A percentile compares a stretch with the other conserved stretches of the same genome.
These are phyloP conservation scores for Moesziomyces sp. DNA, from an alignment of 1,284 basidiomycete species.

Conservation along the genomic window DNA sequence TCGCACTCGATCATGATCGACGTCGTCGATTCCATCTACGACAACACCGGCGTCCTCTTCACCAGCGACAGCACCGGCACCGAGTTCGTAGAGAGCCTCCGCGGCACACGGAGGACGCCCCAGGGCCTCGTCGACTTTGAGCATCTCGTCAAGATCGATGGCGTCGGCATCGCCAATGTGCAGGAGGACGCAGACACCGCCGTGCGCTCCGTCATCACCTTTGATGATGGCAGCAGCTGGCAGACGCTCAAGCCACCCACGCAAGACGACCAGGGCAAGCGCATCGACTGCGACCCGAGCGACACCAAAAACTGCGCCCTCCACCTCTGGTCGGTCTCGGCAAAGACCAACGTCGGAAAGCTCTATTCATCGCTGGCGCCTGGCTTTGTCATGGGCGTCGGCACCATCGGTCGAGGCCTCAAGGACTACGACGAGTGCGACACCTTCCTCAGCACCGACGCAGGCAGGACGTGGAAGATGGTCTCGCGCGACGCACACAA, in stretches of 20 bases:
- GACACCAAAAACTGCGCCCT: constrained; percentile 78
- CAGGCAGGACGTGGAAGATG: constrained; percentile 87
- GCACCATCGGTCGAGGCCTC: constrained; percentile 80
- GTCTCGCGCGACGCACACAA: constrained; percentile 82
- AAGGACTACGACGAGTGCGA: constrained; percentile 87
- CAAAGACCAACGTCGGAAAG: constrained; percentile 89
- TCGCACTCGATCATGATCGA: constrained; percentile 93
- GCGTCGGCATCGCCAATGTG: constrained; percentile 89
- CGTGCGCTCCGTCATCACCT: constrained; percentile 83
- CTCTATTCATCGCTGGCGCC: constrained; percentile 94
- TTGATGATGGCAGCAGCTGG: constrained; percentile 91
- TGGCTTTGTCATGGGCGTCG: constrained; percentile 93
- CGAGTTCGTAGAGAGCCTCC: constrained; percentile 89
- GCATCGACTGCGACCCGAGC: constrained; percentile 75
- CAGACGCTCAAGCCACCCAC: constrained; percentile 76
- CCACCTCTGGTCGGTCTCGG: constrained; percentile 90
- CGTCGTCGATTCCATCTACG: constrained; percentile 72
- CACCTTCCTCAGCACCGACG: constrained; percentile 91
- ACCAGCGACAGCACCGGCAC: constrained; percentile 94
- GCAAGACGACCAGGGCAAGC: constrained; percentile 74
- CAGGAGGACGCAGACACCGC: constrained; percentile 76
- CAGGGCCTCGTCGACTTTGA: constrained; percentile 94
- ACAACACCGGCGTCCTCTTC: constrained; percentile 87
- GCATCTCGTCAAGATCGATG: constrained; percentile 88
- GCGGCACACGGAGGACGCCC: constrained; percentile 88